Conservation (phyloP, 306 rosid genomes). For the Aeschynomene evenia region DNA sequence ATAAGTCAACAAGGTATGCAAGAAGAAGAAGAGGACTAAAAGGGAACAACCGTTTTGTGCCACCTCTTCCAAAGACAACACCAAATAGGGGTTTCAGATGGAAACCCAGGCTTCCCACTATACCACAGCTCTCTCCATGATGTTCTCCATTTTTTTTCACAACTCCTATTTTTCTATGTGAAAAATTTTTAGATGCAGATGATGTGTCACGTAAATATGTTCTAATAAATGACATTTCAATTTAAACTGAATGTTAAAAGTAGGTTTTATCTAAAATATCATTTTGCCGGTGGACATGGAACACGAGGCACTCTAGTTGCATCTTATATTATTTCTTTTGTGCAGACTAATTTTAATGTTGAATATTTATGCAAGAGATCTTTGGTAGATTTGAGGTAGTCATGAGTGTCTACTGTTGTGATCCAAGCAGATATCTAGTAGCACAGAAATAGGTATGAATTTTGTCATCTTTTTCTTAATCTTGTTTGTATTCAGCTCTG, state of each 20-base stretch:
- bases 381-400: background rate
- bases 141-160: background rate
- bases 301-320: no score
- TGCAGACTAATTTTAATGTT: background rate
- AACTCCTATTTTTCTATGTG: constrained; percentile 1
- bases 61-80: constrained; percentile 62
- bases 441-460: background rate
- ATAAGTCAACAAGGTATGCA: constrained; percentile 26
- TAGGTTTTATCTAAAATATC: no score
- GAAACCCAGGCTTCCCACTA: constrained; percentile 67
- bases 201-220: no score
- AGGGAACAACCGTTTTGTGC: constrained; percentile 52
- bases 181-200: no score
- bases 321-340: no score
- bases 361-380: background rate
- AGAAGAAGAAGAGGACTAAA: constrained; percentile 37
- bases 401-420: background rate
- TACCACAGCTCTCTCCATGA: constrained; percentile 73
- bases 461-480: background rate
- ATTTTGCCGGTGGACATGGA: no score
- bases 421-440: background rate
- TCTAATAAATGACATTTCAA: no score
- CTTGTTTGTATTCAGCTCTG: background rate
- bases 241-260: no score
- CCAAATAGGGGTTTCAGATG: constrained; percentile 39